Percentiles rank a stretch among this genome's conserved stretches.
Conservation (phyloP, 1,139 yeast species). For the Yamadazyma dushanensis region DNA sequence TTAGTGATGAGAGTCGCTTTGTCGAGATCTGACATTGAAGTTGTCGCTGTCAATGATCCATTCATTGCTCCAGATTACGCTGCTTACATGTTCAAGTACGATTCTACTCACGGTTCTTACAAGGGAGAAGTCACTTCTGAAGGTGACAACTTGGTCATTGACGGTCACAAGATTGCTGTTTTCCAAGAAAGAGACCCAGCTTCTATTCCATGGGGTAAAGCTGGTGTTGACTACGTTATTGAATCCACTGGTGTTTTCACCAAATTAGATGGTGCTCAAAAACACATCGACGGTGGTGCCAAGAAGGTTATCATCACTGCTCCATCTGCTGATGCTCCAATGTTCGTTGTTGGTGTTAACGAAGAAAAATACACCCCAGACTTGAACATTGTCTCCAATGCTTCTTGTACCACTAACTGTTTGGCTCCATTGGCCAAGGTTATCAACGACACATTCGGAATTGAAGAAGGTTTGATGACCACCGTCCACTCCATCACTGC, state of each 20-base stretch:
- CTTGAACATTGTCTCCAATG: conserved; percentile 74
- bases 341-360: conserved; percentile 86
- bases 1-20: conserved; percentile 80
- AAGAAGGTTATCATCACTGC: conserved; percentile 88
- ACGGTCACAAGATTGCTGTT: conserved; percentile 67
- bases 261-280: conserved; percentile 71
- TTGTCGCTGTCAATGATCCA: conserved; percentile 83
- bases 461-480: conserved; percentile 88
- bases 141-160: conserved; percentile 59
- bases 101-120: conserved; percentile 81
- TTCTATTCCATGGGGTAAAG: conserved; percentile 78
- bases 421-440: conserved; percentile 87
- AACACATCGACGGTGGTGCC: conserved; percentile 84
- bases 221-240: conserved; percentile 75
- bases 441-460: conserved; percentile 75
- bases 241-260: conserved; percentile 93
- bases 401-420: conserved; percentile 91
- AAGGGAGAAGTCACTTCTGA: conserved; percentile 63
- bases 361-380: conserved; percentile 70
- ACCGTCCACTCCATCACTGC: conserved; percentile 90
- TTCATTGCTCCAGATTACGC: conserved; percentile 82
- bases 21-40: conserved; percentile 66
- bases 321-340: conserved; percentile 86
- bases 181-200: conserved; percentile 81
- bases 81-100: conserved; percentile 87